Evolutionary conservation across 1,139 yeast genomes (phyloP), one percentile per base, ranked within the genome.

Genomic region (Pichia sp.): DNA sequence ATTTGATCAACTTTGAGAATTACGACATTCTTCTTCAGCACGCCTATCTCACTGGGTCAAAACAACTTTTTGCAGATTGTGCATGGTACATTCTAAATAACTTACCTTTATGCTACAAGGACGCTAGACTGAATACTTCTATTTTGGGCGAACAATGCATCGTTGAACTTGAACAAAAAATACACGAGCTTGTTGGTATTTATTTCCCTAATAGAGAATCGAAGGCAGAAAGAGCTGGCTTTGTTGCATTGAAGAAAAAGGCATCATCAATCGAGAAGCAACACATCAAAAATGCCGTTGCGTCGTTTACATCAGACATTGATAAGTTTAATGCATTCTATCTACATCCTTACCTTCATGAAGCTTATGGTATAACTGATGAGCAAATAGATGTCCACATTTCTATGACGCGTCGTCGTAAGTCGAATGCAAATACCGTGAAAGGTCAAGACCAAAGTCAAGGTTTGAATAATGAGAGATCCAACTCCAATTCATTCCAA

Each of bases 61-160:
- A 59, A 8, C 74, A 77, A 47, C 55, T 87, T 22, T 66, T 75
- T 41, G 63, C 67, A 35, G 69, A 72, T 37, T 75, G 94, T 50
- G 62, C 80, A 27, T 77, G 85, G 77, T 83, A 72, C 46, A 66
- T 85, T 13, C 76, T 72, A 47, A 69, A 73, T 46, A 85, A 86
- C 51, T 58, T 84, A 42, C 87, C 79, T 27, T 55, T 74, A 5
- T 54, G 84, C 18, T 60, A 86, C 31, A 71, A 76, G 41, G 84
- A 81, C 46, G 20, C 34, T 4, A 47, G 49, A 15, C 30, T 55
- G 1, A 31, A 36, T 10, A 40, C 40, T 1, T 39, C 34, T 29
- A 17, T 31, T 11, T 27, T 41, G 2, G 50, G 49, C 14, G 47
- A 48, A 15, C 46, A 39, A n/a, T 44, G 55, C 17, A 28, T 49